Conservation (phyloP, 1,284 basidiomycete genomes). For the Malassezia slooffiae region DNA sequence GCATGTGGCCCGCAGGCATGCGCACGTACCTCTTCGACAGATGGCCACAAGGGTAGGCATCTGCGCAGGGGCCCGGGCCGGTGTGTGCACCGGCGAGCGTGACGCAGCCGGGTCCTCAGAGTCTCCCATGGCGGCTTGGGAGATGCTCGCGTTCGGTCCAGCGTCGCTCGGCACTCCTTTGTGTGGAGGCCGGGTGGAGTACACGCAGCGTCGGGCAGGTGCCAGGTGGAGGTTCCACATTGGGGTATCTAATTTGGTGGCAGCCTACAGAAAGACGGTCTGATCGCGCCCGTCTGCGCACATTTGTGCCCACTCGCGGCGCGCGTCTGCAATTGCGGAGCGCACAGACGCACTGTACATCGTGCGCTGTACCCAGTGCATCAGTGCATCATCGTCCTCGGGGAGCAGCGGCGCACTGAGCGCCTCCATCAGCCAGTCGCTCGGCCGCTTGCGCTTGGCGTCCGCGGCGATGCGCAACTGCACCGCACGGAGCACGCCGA, state of each 20-base stretch:
- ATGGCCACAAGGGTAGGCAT: too few relatives aligned
- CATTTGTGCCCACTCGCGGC: not conserved
- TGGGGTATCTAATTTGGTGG: too few relatives aligned
- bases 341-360: slow-evolving; percentile 5
- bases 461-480: slow-evolving; percentile 52
- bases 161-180: too few relatives aligned
- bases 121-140: too few relatives aligned
- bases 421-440: slow-evolving; percentile 8
- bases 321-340: not conserved
- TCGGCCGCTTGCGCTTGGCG: not conserved
- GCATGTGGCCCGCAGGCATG: not conserved
- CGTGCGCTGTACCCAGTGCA: slow-evolving; percentile 28
- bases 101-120: too few relatives aligned
- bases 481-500: slow-evolving; percentile 82
- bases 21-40: slow-evolving; percentile 13
- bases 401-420: slow-evolving; percentile 33
- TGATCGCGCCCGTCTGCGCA: not conserved
- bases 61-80: too few relatives aligned
- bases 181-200: too few relatives aligned
- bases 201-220: too few relatives aligned
- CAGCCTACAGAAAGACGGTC: slow-evolving; percentile 7
- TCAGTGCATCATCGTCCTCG: slow-evolving; percentile 34
- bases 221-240: too few relatives aligned
- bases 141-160: too few relatives aligned
- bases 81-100: too few relatives aligned